Base-by-base conservation (phyloP, 2,329 filamentous ascomycete species). In the Hypocrella siamensis region DNA sequence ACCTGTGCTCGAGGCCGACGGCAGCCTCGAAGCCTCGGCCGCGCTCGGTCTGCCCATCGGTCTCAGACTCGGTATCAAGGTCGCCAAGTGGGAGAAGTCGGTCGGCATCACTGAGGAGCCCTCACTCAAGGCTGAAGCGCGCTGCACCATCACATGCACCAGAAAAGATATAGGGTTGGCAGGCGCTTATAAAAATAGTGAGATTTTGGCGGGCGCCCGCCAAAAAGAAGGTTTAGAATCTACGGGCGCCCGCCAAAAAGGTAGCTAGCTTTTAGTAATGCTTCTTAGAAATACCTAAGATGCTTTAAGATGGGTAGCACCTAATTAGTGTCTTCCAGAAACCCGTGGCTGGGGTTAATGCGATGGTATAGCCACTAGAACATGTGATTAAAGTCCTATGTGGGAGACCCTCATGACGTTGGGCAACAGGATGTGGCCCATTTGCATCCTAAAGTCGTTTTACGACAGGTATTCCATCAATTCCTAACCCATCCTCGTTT, bases 361-460 rank as follows among this genome's bases (percentile, higher is more conserved):
- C 85, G 80, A 47, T 85, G 83, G 54, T 98, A 98, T 4, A 98
- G 65, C 82, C 88, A 98, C 48, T 96, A 85, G 49, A 98, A 98
- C 68, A 98, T 93, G 55, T 73, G 79, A 48, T 92, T 90, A 60
- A 98, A 98, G 52, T 98, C 90, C 45, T 96, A 86, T 1, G 88
- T 98, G 0, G 90, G 92, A 27, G 83, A 93, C n/a, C 46, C 83
- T 88, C 50, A 93, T 76, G 6, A 84, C 81, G 46, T 94, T 94
- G 40, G 81, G 79, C 1, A 83, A 82, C n/a, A 98, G 63, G 2
- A 75, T 79, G 52, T 96, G 82, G 57, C 93, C 94, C 77, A 92
- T 93, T 44, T 96, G 86, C 68, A 94, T 75, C 56, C 98, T 90
- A 47, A 96, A 98, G 49, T 94, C 93, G 53, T 94, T 79, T 35